Percentiles rank a stretch among this genome's conserved stretches.
Evolutionary conservation across 371 early-diverging fungal species (phyloP).

Genomic region (Chytridiales sp.): DNA sequence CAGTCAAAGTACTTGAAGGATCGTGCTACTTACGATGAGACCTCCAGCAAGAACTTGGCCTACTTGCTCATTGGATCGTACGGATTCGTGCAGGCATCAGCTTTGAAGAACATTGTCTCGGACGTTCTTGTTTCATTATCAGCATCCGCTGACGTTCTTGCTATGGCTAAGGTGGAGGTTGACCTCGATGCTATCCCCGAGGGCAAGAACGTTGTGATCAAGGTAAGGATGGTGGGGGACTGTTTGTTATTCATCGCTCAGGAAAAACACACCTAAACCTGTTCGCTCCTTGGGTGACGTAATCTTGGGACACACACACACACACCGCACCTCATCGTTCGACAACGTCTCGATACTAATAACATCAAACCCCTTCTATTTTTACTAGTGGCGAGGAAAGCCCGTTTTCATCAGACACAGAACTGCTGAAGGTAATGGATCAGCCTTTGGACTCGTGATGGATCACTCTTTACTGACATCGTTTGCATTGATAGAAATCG

Average conservation of each 20-base stretch:
- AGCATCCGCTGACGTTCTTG: conserved; percentile 96
- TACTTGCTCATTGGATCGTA: conserved; percentile 95
- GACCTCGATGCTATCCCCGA: conserved; percentile 89
- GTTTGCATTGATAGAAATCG: conserved; percentile 67
- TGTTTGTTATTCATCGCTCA: not conserved
- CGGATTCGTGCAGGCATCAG: conserved; percentile 79
- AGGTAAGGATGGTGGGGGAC: conserved; percentile 49
- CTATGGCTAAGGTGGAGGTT: conserved; percentile 96
- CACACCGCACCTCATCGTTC: too few relatives aligned
- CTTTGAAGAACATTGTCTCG: conserved; percentile 89
- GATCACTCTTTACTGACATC: not conserved
- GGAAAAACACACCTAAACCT: too few relatives aligned
- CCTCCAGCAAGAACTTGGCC: conserved; percentile 54
- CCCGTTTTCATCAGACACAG: conserved; percentile 97
- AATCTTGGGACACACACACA: too few relatives aligned
- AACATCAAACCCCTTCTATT: too few relatives aligned
- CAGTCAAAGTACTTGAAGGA: conserved; percentile 35
- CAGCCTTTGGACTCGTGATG: conserved; percentile 8
- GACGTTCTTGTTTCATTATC: conserved; percentile 88
- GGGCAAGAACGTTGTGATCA: conserved; percentile 94
- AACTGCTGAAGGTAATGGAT: conserved; percentile 62
- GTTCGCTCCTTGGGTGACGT: too few relatives aligned
- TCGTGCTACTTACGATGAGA: conserved; percentile 33
- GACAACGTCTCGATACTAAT: too few relatives aligned
- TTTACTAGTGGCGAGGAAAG: conserved; percentile 93